These are phyloP conservation scores for Suillus clintonianus DNA, from an alignment of 768 basidiomycete genomes.

Conservation along the genomic window DNA sequence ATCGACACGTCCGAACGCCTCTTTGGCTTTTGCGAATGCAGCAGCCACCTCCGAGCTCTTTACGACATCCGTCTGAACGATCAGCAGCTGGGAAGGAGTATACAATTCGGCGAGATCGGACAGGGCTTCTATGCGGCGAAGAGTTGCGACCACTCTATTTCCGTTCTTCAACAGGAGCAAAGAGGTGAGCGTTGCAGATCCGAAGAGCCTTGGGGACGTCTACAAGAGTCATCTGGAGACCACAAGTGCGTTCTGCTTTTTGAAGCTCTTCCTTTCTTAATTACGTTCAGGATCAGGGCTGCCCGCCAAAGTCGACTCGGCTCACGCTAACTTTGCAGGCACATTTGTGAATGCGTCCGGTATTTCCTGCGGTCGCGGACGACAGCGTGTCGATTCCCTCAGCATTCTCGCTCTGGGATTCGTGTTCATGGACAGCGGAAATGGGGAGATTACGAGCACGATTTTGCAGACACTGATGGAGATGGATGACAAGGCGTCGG, in stretches of 20 bases:
- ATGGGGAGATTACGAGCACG: conserved; percentile 87
- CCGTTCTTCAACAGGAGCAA: too few species aligned
- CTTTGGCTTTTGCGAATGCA: too few species aligned
- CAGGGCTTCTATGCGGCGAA: too few species aligned
- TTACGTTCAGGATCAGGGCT: conserved; percentile 55
- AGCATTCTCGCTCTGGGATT: conserved; percentile 91
- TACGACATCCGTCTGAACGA: too few species aligned
- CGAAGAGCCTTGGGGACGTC: conserved; percentile 93
- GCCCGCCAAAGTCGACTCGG: conserved; percentile 85
- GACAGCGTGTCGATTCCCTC: conserved; percentile 78
- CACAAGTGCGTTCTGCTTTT: conserved; percentile 52
- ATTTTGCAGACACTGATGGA: conserved; percentile 95
- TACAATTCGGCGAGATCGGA: too few species aligned
- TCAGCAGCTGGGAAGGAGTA: too few species aligned
- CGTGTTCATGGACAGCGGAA: conserved; percentile 92
- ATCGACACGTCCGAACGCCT: too few species aligned
- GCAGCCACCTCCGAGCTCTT: too few species aligned
- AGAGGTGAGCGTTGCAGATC: conserved; percentile 86
- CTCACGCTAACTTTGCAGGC: conserved; percentile 90
- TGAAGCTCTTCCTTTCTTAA: neutral
- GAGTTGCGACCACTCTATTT: too few species aligned
- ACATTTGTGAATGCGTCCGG: conserved; percentile 99
- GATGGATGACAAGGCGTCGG: conserved; percentile 69
- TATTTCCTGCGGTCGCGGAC: conserved; percentile 82
- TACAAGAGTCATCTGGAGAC: conserved; percentile 97